Evolutionary conservation across 2,329 filamentous ascomycete species (phyloP), one percentile per base, ranked within the genome.

Genomic region (Aspergillus tubingensis): DNA sequence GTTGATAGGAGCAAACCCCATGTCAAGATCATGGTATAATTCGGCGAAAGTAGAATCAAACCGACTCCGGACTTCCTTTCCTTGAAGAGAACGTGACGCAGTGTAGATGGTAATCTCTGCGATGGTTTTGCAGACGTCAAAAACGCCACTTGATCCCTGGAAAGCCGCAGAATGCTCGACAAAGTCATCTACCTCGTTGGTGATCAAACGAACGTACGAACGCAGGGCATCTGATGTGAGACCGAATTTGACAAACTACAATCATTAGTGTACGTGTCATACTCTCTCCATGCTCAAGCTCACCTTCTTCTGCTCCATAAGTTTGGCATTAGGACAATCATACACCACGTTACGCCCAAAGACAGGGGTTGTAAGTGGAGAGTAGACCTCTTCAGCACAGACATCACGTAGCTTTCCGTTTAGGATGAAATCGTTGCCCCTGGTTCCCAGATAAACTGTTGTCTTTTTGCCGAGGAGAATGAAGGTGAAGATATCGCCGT

Each of bases 221-320:
- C 82, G 82, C 60, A 88, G 81, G n/a, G 85, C 83, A 23, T 86
- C 83, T 50, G 83, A 82, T 1, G 85, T 87, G 54, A 88, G 82
- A 58, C 86, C 86, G 61, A 83, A 88, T 74, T 88, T 88, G 77
- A 88, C 84, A 66, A 88, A 87, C 78, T 81, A 64, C 17, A 48
- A 15, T 21, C 3, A 30, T 62, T 30, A 60, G 76, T 79, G 39
- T 68, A 64, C 44, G 13, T 23, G 8, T 47, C n/a, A 17, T 50
- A 8, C n/a, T 21, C 17, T 32, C 10, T 30, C 23, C 5, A 17
- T n/a, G 19, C 41, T 7, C 13, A n/a, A 54, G 58, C 78, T 64
- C 75, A 92, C 91, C 86, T 94, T 95, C 83, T 96, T 96, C 82
- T 96, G 92, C 80, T 96, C 92, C 92, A 96, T 96, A 72, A 96